phyloP scores from a whole-genome alignment of 2,329 filamentous ascomycete species.

The Intubia oerlemansii region DNA sequence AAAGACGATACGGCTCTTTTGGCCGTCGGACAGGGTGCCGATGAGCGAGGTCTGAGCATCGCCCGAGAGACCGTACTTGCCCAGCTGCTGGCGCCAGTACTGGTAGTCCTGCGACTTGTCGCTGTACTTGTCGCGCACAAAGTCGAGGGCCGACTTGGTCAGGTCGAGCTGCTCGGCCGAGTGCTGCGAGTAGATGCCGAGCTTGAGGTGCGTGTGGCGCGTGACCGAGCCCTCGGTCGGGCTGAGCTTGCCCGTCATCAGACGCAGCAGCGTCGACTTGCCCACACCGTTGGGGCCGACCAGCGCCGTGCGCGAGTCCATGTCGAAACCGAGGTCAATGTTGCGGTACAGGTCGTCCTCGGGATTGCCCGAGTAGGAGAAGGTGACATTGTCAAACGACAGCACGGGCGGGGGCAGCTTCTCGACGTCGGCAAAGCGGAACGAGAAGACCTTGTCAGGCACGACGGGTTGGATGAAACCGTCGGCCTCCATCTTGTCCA shows the following conservation, averaged over 20 bases:
- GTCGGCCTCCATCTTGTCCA: conserved; percentile 99
- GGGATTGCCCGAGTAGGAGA: conserved; percentile 81
- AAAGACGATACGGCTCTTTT: conserved; percentile 97
- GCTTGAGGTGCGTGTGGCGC: conserved; percentile 93
- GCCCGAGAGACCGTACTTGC: conserved; percentile 80
- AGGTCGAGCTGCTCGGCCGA: conserved; percentile 95
- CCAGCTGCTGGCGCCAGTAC: conserved; percentile 97
- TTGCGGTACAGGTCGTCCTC: conserved; percentile 91
- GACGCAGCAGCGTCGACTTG: conserved; percentile 85
- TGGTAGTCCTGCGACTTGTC: conserved; percentile 91
- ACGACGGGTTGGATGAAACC: conserved; percentile 88
- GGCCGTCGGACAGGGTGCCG: conserved; percentile 91
- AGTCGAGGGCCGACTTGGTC: conserved; percentile 93
- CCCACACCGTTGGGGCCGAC: conserved; percentile 98
- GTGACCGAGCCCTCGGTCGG: conserved; percentile 65
- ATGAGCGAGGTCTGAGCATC: conserved; percentile 92
- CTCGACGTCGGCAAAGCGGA: conserved; percentile 96
- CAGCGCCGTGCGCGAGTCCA: conserved; percentile 93
- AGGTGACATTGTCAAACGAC: conserved; percentile 91
- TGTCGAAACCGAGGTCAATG: conserved; percentile 95
- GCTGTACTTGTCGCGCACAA: conserved; percentile 86
- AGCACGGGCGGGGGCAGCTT: conserved; percentile 96
- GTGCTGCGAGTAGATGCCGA: conserved; percentile 96
- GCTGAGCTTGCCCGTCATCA: conserved; percentile 91
- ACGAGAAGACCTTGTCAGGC: conserved; percentile 76